A percentile compares a stretch with the other conserved stretches of the same genome.
Conservation (phyloP, 2,329 filamentous ascomycete species). For the Fonsecaea monophora region DNA sequence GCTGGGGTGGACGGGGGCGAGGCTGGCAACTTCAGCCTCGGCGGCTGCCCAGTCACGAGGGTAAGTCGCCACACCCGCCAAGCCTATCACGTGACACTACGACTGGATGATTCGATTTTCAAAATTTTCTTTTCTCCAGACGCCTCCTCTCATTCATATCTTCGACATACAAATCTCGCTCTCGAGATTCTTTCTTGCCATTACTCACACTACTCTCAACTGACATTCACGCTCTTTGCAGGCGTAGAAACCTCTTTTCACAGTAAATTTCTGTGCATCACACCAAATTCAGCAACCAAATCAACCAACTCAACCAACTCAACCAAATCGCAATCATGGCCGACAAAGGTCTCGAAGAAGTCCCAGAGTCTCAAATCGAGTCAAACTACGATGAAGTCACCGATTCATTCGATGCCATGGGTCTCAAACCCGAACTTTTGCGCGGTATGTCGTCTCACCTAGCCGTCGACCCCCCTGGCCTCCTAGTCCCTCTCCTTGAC, state of each 20-base stretch:
- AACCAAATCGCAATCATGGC: constrained; percentile 83
- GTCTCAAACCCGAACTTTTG: constrained; percentile 94
- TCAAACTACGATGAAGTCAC: constrained; percentile 99
- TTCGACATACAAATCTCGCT: constrained; percentile 28
- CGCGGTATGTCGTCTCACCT: constrained; percentile 68
- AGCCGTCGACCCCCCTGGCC: background rate
- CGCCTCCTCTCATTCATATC: too few relatives aligned
- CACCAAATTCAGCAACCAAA: background rate
- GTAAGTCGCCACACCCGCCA: too few relatives aligned
- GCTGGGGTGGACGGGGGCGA: too few relatives aligned
- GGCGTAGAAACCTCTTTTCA: background rate
- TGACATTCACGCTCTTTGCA: background rate
- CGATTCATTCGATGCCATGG: constrained; percentile 99
- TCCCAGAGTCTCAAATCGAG: constrained; percentile 99
- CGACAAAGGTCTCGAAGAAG: constrained; percentile 98
- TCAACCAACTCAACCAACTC: background rate
- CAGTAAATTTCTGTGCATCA: constrained; percentile 32
- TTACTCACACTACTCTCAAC: constrained; percentile 16
- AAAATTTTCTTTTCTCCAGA: too few relatives aligned
- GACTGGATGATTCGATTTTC: too few relatives aligned
- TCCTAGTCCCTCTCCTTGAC: background rate
- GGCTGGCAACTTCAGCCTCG: too few relatives aligned
- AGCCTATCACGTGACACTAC: too few relatives aligned
- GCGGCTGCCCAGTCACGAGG: too few relatives aligned
- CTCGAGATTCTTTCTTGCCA: constrained; percentile 35